These are phyloP conservation scores for Podospora pseudopauciseta DNA, from an alignment of 495 filamentous ascomycete genomes.

Conservation along the genomic window DNA sequence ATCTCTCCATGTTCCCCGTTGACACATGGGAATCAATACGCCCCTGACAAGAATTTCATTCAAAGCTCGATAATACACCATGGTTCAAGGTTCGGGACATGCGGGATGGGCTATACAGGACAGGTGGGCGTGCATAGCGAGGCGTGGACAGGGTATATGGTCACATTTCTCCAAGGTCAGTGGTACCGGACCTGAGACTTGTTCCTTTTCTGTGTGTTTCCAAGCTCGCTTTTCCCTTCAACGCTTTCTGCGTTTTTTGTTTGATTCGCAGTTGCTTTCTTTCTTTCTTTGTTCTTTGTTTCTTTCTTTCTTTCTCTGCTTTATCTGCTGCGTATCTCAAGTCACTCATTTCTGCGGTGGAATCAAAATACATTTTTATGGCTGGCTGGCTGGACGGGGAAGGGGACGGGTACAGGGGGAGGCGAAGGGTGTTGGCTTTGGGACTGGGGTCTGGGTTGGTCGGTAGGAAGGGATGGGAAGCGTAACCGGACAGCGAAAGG, in stretches of 20 bases:
- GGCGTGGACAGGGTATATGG: slow-evolving; percentile 59
- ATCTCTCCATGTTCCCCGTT: neutral
- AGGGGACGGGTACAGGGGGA: slow-evolving; percentile 26
- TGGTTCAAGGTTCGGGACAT: slow-evolving; percentile 16
- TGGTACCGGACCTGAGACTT: slow-evolving; percentile 46
- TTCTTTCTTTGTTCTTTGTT: slow-evolving; percentile 27
- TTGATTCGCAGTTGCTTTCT: slow-evolving; percentile 22
- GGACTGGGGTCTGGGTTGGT: slow-evolving; percentile 1
- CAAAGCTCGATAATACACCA: slow-evolving; percentile 13
- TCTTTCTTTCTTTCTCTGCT: slow-evolving; percentile 31
- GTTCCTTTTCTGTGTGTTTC: slow-evolving; percentile 31
- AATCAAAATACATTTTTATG: neutral
- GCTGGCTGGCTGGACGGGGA: slow-evolving; percentile 7
- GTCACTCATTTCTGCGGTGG: slow-evolving; percentile 24
- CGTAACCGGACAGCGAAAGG: slow-evolving; percentile 19
- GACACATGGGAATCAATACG: slow-evolving; percentile 22
- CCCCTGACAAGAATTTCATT: slow-evolving; percentile 16
- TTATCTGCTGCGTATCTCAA: slow-evolving; percentile 35
- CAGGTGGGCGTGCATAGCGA: slow-evolving; percentile 55
- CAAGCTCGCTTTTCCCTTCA: slow-evolving; percentile 1
- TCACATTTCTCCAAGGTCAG: slow-evolving; percentile 48
- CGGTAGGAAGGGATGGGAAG: slow-evolving; percentile 32
- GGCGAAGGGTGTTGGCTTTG: slow-evolving; percentile 32
- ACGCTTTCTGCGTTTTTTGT: slow-evolving; percentile 20
- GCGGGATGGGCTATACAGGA: slow-evolving; percentile 23